phyloP scores from a whole-genome alignment of 371 early-diverging fungal species.

The Rhizomucor pusillus region DNA sequence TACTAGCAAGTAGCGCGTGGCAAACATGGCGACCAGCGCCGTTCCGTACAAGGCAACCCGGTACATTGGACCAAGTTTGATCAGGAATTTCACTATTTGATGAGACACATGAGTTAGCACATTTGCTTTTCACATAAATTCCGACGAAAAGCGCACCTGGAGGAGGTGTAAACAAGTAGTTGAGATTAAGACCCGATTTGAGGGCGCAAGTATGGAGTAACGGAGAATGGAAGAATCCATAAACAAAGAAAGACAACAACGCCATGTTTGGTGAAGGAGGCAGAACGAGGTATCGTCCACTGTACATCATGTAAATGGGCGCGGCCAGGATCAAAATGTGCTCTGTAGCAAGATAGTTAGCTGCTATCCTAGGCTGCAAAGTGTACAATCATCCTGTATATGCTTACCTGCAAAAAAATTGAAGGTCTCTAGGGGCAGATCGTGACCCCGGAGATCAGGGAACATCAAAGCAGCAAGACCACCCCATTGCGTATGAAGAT shows the following conservation, averaged over 20 bases:
- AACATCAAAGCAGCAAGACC: slow-evolving; percentile 53
- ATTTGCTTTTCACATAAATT: background rate
- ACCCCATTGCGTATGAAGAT: slow-evolving; percentile 64
- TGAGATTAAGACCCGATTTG: slow-evolving; percentile 53
- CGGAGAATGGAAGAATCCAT: slow-evolving; percentile 57
- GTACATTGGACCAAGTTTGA: slow-evolving; percentile 38
- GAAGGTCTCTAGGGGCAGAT: slow-evolving; percentile 50
- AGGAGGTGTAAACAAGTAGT: slow-evolving; percentile 60
- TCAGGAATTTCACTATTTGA: slow-evolving; percentile 32
- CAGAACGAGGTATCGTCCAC: slow-evolving; percentile 54
- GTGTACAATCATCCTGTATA: too few species aligned
- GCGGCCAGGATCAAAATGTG: slow-evolving; percentile 52
- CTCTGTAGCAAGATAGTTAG: slow-evolving; percentile 26
- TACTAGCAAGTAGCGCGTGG: slow-evolving; percentile 20
- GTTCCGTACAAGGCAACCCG: slow-evolving; percentile 37
- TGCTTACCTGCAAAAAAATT: slow-evolving; percentile 61
- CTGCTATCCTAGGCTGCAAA: slow-evolving; percentile 1
- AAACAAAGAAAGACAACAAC: slow-evolving; percentile 53
- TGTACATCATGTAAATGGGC: slow-evolving; percentile 60
- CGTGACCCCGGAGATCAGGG: slow-evolving; percentile 59
- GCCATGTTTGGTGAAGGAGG: slow-evolving; percentile 50
- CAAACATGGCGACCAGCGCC: slow-evolving; percentile 26
- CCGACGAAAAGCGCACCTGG: slow-evolving; percentile 35
- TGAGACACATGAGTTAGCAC: background rate
- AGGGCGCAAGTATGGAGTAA: slow-evolving; percentile 52